Conservation (phyloP, 1,139 yeast species). For the Magnusiomyces tetraspermus region DNA sequence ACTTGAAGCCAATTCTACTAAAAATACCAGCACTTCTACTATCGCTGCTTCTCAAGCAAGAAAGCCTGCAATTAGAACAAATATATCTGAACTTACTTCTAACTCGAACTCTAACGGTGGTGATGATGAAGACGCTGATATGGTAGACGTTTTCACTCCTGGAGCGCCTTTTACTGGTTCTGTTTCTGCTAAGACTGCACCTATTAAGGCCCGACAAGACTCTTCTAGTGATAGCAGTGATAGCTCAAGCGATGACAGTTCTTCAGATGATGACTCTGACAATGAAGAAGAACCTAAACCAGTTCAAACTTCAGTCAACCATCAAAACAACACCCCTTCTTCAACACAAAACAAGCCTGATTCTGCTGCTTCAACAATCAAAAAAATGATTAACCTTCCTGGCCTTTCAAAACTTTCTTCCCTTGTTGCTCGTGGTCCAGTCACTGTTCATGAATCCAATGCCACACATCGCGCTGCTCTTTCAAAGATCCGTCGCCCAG, state of each 20-base stretch:
- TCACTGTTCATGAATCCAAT: background rate
- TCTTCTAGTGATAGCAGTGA: background rate
- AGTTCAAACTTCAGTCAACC: background rate
- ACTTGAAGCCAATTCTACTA: too few species aligned
- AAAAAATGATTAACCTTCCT: background rate
- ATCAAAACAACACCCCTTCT: too few species aligned
- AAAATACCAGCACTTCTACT: too few species aligned
- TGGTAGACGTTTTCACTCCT: background rate
- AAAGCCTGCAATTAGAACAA: too few species aligned
- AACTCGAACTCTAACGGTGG: background rate
- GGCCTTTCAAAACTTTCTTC: background rate
- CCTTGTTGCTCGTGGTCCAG: background rate
- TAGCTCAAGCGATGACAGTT: background rate
- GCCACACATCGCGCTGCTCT: background rate
- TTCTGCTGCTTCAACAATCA: too few species aligned
- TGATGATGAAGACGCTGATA: background rate
- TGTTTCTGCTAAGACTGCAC: background rate
- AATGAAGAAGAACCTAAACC: background rate
- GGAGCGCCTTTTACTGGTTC: background rate
- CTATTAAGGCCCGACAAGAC: too few species aligned
- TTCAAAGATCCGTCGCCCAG: background rate
- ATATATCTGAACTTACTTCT: background rate
- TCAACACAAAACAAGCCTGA: background rate
- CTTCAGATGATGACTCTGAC: background rate
- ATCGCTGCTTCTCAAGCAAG: too few species aligned